These are phyloP conservation scores for Russula compacta DNA, from an alignment of 768 basidiomycete genomes.

Conservation along the genomic window DNA sequence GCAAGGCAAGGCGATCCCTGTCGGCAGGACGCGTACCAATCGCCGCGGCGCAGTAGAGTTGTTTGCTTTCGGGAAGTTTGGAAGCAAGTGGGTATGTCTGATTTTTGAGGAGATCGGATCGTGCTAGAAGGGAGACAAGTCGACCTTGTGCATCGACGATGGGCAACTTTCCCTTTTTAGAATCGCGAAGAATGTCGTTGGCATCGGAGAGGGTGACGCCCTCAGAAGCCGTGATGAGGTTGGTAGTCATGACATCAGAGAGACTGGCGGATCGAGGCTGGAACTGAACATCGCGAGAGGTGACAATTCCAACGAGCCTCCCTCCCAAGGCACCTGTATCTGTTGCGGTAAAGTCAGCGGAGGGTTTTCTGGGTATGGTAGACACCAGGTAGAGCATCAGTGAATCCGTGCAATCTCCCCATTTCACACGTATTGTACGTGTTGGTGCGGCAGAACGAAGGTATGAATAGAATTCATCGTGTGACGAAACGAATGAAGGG, in stretches of 20 bases:
- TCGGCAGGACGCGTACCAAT: slow-evolving; percentile 90
- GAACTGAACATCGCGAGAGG: slow-evolving; percentile 94
- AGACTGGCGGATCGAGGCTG: slow-evolving; percentile 57
- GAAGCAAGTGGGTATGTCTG: slow-evolving; percentile 93
- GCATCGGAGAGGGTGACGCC: slow-evolving; percentile 89
- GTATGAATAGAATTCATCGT: slow-evolving; percentile 48
- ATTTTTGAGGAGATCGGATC: slow-evolving; percentile 95
- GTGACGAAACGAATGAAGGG: neutral
- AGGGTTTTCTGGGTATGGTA: slow-evolving; percentile 14
- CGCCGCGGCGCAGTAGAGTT: slow-evolving; percentile 93
- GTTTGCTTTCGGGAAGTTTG: slow-evolving; percentile 85
- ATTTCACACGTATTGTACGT: slow-evolving; percentile 60
- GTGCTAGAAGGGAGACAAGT: slow-evolving; percentile 80
- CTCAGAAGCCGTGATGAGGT: slow-evolving; percentile 75
- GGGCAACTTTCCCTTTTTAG: slow-evolving; percentile 96
- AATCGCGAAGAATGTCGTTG: slow-evolving; percentile 89
- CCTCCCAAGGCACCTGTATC: slow-evolving; percentile 83
- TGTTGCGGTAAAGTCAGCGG: slow-evolving; percentile 29
- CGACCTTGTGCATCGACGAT: slow-evolving; percentile 59
- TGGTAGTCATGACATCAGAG: slow-evolving; percentile 80
- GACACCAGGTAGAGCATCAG: neutral
- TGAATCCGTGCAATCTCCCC: slow-evolving; percentile 41
- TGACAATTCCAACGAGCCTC: slow-evolving; percentile 93
- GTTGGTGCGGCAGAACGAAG: slow-evolving; percentile 88
- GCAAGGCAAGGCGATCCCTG: slow-evolving; percentile 70